A percentile compares a stretch with the other conserved stretches of the same genome.
These are phyloP conservation scores for Gynostemma pentaphyllum DNA, from an alignment of 306 rosid genomes.

Conservation along the genomic window DNA sequence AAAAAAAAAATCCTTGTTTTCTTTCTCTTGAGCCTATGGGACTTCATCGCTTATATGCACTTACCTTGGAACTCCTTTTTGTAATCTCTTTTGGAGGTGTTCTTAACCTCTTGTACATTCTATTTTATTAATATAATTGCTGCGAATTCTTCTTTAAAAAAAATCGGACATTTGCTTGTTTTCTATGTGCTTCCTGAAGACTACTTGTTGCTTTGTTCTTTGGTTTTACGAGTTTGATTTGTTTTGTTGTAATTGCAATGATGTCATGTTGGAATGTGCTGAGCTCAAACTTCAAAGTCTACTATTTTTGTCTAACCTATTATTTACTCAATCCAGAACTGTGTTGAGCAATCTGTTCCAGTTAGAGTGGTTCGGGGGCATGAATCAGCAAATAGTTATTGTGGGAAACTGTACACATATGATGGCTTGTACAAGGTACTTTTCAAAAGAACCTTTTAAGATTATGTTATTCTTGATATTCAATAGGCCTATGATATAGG, in stretches of 20 bases:
- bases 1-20: too few relatives aligned
- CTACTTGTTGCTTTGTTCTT: neutral
- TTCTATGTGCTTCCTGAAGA: neutral
- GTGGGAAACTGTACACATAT: constrained; percentile 78
- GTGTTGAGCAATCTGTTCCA: constrained; percentile 51
- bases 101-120: too few relatives aligned
- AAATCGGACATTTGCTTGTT: neutral
- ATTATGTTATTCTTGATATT: neutral
- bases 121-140: too few relatives aligned
- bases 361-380: constrained; percentile 94
- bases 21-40: too few relatives aligned
- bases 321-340: constrained; percentile 45
- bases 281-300: neutral
- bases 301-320: constrained; percentile 13
- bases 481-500: neutral
- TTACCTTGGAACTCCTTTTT: too few relatives aligned
- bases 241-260: neutral
- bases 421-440: constrained; percentile 94
- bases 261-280: neutral
- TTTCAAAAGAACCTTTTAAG: neutral
- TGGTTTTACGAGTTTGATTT: neutral
- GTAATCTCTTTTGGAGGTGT: too few relatives aligned
- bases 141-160: too few relatives aligned
- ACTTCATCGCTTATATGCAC: too few relatives aligned
- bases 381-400: constrained; percentile 54